These are phyloP conservation scores for Argentina anserina DNA, from an alignment of 306 rosid genomes.

Conservation along the genomic window DNA sequence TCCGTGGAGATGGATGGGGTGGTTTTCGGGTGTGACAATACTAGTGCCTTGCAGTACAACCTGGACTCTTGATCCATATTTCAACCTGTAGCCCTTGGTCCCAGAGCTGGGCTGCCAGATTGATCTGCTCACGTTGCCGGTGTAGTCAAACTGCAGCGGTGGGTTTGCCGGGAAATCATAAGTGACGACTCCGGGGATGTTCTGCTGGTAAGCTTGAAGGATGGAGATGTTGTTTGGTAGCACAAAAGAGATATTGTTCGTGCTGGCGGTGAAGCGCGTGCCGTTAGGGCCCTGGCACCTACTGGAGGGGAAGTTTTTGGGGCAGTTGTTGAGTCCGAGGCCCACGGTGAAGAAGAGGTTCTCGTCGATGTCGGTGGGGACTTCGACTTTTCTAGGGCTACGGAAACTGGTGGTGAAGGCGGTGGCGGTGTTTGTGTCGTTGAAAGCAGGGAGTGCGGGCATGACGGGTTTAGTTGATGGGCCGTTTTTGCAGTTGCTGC, in stretches of 20 bases:
- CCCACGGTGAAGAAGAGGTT: conserved; percentile 66
- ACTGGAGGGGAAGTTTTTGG: conserved; percentile 26
- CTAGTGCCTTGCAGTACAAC: conserved; percentile 81
- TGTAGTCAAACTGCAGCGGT: conserved; percentile 58
- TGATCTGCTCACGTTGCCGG: conserved; percentile 79
- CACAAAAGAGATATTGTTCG: conserved; percentile 73
- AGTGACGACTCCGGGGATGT: conserved; percentile 67
- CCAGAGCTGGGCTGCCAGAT: conserved; percentile 70
- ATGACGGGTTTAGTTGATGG: conserved; percentile 38
- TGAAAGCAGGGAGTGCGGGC: conserved; percentile 70
- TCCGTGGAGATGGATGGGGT: conserved; percentile 90
- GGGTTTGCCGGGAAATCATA: conserved; percentile 77
- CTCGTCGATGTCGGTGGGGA: conserved; percentile 71
- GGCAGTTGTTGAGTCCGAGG: conserved; percentile 75
- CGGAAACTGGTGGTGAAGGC: conserved; percentile 54
- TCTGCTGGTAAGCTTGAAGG: conserved; percentile 60
- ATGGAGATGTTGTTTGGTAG: conserved; percentile 63
- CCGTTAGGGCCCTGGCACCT: conserved; percentile 89
- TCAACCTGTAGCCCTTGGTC: conserved; percentile 56
- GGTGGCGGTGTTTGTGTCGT: conserved; percentile 75
- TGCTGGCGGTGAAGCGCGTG: conserved; percentile 80
- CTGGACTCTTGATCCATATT: conserved; percentile 73
- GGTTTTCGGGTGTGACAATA: conserved; percentile 74
- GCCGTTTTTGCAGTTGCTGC: conserved; percentile 40
- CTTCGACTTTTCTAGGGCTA: conserved; percentile 51